Percentiles rank a stretch among this genome's conserved stretches.
These are phyloP conservation scores for Neopestalotiopsis rosae DNA, from an alignment of 2,329 filamentous ascomycete species.

Conservation along the genomic window DNA sequence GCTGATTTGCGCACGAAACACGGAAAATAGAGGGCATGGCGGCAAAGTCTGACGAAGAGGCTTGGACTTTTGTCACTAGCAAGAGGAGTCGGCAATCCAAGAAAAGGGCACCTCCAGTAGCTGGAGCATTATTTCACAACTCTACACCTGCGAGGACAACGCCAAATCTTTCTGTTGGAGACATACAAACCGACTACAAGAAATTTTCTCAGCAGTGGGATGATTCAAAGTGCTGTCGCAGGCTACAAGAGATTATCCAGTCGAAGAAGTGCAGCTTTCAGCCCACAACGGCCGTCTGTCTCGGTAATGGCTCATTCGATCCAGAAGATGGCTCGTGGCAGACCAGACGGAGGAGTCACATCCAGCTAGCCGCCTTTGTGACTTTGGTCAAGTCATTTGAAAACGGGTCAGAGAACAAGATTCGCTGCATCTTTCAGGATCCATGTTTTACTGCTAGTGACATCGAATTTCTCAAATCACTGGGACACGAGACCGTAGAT, in stretches of 20 bases:
- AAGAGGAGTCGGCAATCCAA: slow-evolving; percentile 8
- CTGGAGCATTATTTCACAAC: not conserved
- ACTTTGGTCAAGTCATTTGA: slow-evolving; percentile 49
- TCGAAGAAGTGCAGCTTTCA: slow-evolving; percentile 26
- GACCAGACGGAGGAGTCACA: slow-evolving; percentile 50
- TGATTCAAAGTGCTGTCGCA: slow-evolving; percentile 34
- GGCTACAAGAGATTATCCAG: slow-evolving; percentile 41
- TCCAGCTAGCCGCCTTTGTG: slow-evolving; percentile 60
- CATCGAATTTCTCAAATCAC: slow-evolving; percentile 55
- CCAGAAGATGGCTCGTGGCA: slow-evolving; percentile 52
- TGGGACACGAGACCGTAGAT: slow-evolving; percentile 58
- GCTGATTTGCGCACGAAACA: not conserved
- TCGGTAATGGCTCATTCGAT: slow-evolving; percentile 62
- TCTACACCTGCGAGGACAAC: slow-evolving; percentile 3
- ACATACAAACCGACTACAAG: slow-evolving; percentile 30
- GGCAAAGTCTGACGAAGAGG: not conserved
- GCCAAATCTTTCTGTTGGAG: slow-evolving; percentile 27
- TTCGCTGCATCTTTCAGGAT: slow-evolving; percentile 59
- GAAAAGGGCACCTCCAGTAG: slow-evolving; percentile 16
- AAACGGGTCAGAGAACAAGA: slow-evolving; percentile 30
- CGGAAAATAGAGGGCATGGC: not conserved
- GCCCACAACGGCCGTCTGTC: slow-evolving; percentile 52
- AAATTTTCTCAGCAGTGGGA: slow-evolving; percentile 30
- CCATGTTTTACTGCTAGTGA: slow-evolving; percentile 56
- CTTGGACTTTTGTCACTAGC: slow-evolving; percentile 16